Percentiles rank a stretch among this genome's conserved stretches.
Evolutionary conservation across 2,329 filamentous ascomycete genomes (phyloP).

Genomic region (Ascochyta lentis): DNA sequence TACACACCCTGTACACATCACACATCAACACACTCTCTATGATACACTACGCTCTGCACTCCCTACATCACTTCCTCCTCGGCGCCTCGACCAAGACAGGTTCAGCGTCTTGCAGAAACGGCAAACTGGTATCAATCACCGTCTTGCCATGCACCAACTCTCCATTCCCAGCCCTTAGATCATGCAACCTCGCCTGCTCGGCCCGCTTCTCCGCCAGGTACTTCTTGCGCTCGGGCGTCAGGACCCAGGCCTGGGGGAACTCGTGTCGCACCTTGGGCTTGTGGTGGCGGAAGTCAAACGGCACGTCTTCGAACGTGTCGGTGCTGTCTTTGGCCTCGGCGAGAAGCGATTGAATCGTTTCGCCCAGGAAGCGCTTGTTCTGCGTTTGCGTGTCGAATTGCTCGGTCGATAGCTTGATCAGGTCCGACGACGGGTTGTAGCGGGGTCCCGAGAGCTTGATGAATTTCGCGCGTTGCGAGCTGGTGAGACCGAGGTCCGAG

Average conservation of each 20-base stretch:
- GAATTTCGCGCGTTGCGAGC: slow-evolving; percentile 76
- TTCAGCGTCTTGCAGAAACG: slow-evolving; percentile 27
- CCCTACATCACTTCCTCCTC: slow-evolving; percentile 20
- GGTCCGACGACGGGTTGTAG: slow-evolving; percentile 83
- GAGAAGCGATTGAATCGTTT: slow-evolving; percentile 76
- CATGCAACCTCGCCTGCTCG: slow-evolving; percentile 61
- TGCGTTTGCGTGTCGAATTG: slow-evolving; percentile 87
- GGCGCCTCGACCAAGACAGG: slow-evolving; percentile 27
- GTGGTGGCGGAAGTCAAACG: slow-evolving; percentile 87
- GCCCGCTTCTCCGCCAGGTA: slow-evolving; percentile 69
- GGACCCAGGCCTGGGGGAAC: slow-evolving; percentile 83
- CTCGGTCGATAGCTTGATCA: slow-evolving; percentile 90
- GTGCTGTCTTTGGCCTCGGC: slow-evolving; percentile 73
- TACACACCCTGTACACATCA: too few relatives aligned
- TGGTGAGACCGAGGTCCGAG: slow-evolving; percentile 72
- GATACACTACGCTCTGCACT: not conserved
- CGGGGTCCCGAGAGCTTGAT: slow-evolving; percentile 85
- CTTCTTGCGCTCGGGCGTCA: slow-evolving; percentile 72
- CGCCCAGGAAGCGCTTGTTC: slow-evolving; percentile 94
- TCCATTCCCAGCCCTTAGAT: slow-evolving; percentile 60
- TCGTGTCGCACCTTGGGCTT: slow-evolving; percentile 68
- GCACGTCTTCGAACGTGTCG: slow-evolving; percentile 88
- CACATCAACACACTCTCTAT: too few relatives aligned
- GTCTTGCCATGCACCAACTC: slow-evolving; percentile 62
- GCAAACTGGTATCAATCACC: slow-evolving; percentile 45